phyloP scores from a whole-genome alignment of 2,329 filamentous ascomycete species.

The Rutstroemia sydowiana region DNA sequence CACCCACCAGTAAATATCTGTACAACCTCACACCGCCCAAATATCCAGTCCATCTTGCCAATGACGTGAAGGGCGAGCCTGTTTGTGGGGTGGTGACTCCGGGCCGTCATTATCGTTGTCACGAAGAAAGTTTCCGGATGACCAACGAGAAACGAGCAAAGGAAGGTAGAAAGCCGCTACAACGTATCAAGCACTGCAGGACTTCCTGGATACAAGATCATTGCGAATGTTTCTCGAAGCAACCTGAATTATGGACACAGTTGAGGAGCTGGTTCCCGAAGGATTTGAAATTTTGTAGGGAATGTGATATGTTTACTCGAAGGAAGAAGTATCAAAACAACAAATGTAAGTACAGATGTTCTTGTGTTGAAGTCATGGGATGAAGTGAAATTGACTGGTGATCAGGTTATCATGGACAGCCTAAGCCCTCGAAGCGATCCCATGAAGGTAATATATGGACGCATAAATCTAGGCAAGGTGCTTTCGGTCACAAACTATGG shows the following conservation, averaged over 20 bases:
- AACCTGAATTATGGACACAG: conserved; percentile 11
- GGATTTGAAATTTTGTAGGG: conserved; percentile 19
- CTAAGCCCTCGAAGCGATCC: conserved; percentile 9
- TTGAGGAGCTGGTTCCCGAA: conserved; percentile 21
- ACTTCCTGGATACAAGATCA: neutral
- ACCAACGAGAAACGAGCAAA: neutral
- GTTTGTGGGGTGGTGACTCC: conserved; percentile 5
- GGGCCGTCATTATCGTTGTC: conserved; percentile 13
- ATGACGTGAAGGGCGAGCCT: conserved; percentile 2
- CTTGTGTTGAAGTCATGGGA: neutral
- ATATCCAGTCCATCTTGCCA: conserved; percentile 10
- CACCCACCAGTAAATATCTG: conserved; percentile 18
- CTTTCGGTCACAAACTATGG: conserved; percentile 22
- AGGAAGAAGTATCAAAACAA: conserved; percentile 19
- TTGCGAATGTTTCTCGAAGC: neutral
- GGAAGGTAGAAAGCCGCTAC: neutral
- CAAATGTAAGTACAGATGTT: conserved; percentile 15
- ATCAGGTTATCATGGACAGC: conserved; percentile 22
- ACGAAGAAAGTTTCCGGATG: conserved; percentile 1
- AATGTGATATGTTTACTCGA: conserved; percentile 20
- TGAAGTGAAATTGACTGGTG: neutral
- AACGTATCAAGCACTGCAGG: neutral
- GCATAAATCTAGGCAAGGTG: conserved; percentile 16
- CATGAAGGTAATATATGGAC: conserved; percentile 19
- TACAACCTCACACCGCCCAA: conserved; percentile 15